phyloP scores from a whole-genome alignment of 2,329 filamentous ascomycete genomes.

The Dothistroma septosporum region DNA sequence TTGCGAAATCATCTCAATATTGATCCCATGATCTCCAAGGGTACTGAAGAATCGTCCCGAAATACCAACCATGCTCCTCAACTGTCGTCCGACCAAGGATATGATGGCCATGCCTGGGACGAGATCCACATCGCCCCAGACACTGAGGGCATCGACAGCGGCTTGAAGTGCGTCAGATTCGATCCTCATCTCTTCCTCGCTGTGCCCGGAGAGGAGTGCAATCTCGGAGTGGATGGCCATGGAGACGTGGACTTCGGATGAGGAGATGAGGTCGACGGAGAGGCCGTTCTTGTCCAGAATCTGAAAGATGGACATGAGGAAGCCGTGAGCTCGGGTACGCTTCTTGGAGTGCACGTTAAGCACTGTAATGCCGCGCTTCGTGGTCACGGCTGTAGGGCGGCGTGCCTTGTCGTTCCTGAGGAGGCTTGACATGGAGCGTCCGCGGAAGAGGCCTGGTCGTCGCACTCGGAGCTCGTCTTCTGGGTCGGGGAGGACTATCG shows the following conservation, averaged over 20 bases:
- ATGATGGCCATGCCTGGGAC: slow-evolving; percentile 92
- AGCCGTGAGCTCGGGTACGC: slow-evolving; percentile 90
- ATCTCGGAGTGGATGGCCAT: slow-evolving; percentile 87
- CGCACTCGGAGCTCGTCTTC: slow-evolving; percentile 52
- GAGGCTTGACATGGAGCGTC: slow-evolving; percentile 43
- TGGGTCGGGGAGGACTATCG: slow-evolving; percentile 75
- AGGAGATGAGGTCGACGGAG: slow-evolving; percentile 94
- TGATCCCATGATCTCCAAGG: slow-evolving; percentile 86
- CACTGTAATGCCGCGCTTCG: slow-evolving; percentile 94
- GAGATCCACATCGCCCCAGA: slow-evolving; percentile 86
- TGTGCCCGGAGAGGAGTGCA: slow-evolving; percentile 48
- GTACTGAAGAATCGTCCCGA: slow-evolving; percentile 93
- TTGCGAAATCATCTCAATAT: slow-evolving; percentile 99
- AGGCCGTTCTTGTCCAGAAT: slow-evolving; percentile 83
- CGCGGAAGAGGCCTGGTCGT: slow-evolving; percentile 49
- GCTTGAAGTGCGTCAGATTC: slow-evolving; percentile 46
- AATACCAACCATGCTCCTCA: slow-evolving; percentile 95
- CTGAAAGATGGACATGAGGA: slow-evolving; percentile 89
- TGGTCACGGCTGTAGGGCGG: slow-evolving; percentile 69
- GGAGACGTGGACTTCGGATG: slow-evolving; percentile 92
- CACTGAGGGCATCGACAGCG: slow-evolving; percentile 64
- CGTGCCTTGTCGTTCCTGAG: slow-evolving; percentile 41
- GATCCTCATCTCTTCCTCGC: slow-evolving; percentile 47
- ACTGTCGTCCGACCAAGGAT: slow-evolving; percentile 86
- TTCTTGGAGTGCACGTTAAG: slow-evolving; percentile 99